Conservation (phyloP, 2,329 filamentous ascomycete genomes). For the Trichoderma citrinoviride region DNA sequence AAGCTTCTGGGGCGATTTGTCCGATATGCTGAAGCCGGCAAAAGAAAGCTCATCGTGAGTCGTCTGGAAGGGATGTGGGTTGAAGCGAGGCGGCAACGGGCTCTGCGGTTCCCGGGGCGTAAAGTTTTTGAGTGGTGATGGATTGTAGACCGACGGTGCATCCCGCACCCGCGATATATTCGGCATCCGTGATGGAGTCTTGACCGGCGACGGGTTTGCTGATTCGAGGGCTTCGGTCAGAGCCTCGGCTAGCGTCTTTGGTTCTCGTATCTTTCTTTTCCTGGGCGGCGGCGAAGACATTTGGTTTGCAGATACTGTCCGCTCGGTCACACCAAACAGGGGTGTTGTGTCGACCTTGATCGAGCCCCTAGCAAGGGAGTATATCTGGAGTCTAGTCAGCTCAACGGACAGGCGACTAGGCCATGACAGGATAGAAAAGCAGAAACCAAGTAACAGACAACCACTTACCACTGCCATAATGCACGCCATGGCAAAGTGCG, state of each 20-base stretch:
- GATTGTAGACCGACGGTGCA: background rate
- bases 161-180: background rate
- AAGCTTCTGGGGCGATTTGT: conserved; percentile 22
- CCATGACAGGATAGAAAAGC: background rate
- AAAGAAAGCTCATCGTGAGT: conserved; percentile 9
- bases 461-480: conserved; percentile 53
- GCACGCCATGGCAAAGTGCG: conserved; percentile 54
- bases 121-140: conserved; percentile 20
- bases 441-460: background rate
- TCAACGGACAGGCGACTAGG: background rate
- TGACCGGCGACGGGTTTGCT: conserved; percentile 21
- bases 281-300: conserved; percentile 25
- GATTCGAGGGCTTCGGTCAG: conserved; percentile 37
- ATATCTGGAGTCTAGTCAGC: conserved; percentile 41
- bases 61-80: background rate
- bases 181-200: conserved; percentile 21
- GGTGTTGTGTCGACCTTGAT: conserved; percentile 58
- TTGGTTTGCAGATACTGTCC: conserved; percentile 30
- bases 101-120: background rate
- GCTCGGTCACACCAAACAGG: conserved; percentile 42
- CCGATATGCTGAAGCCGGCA: conserved; percentile 23
- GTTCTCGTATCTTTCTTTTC: conserved; percentile 32
- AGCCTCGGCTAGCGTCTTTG: conserved; percentile 45
- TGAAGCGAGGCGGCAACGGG: conserved; percentile 7
- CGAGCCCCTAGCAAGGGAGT: conserved; percentile 42